Conservation (phyloP, 83 land plant species). For the Diphasiastrum complanatum region DNA sequence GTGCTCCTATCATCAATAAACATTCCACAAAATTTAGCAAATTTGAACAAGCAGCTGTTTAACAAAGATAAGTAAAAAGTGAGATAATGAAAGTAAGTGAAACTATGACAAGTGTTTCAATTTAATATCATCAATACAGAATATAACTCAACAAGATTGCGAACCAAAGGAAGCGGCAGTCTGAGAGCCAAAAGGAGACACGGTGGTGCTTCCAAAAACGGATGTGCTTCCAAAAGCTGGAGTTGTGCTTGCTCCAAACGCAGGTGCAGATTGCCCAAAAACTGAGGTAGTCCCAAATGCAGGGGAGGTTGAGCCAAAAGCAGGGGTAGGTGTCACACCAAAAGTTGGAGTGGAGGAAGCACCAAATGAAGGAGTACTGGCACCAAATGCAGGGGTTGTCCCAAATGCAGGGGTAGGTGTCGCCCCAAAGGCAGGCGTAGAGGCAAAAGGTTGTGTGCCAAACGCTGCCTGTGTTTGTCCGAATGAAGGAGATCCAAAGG, state of each 20-base stretch:
- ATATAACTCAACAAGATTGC: background rate
- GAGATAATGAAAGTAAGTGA: background rate
- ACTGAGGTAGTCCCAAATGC: constrained; percentile 53
- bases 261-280: constrained; percentile 38
- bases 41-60: background rate
- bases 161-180: constrained; percentile 20
- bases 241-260: constrained; percentile 36
- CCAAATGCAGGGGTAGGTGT: constrained; percentile 55
- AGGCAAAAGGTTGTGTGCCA: background rate
- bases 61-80: background rate
- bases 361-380: constrained; percentile 12
- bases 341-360: constrained; percentile 59
- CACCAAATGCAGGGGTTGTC: constrained; percentile 5
- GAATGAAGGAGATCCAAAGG: constrained; percentile 30
- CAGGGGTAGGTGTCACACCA: constrained; percentile 41
- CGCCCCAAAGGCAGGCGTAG: constrained; percentile 48
- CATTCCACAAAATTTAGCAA: no score
- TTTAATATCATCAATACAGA: background rate
- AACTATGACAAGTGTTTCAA: no score
- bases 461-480: constrained; percentile 17
- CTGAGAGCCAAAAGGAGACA: constrained; percentile 19
- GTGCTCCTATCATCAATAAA: constrained; percentile 12
- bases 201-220: constrained; percentile 13
- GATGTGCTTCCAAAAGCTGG: constrained; percentile 26
- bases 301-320: constrained; percentile 51